Base-by-base conservation (phyloP, 2,329 filamentous ascomycete species). In the Cladosporium cucumerinum region DNA sequence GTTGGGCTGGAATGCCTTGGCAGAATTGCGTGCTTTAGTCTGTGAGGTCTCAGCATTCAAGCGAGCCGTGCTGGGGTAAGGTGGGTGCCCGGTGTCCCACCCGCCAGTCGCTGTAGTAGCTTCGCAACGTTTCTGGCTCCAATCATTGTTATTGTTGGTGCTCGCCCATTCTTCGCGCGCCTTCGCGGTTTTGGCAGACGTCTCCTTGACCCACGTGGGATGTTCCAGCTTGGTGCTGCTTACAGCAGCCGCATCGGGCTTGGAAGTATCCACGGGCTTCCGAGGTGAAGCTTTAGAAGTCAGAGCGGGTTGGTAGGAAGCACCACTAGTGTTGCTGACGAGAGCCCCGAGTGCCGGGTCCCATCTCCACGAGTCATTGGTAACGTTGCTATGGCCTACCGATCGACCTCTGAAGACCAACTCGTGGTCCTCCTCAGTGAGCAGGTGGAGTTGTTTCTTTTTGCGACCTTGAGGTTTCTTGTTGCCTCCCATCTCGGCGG, bases 11-110 rank as follows among this genome's bases (percentile, higher is more conserved):
- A 59, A 25, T 2, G 54, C 12, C 32, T 32, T 23, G 21, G 6
- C 10, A 2, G 23, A 12, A 12, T 5, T 32, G 28, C 30, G 51
- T 18, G 8, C 51, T 11, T 46, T 14, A 3, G n/a, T 16, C 3
- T 25, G 2, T 5, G 34, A 25, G 6, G n/a, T 5, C 5, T 23
- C 28, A 39, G n/a, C 21, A 4, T 55, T 28, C 1, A 26, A n/a
- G 14, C 25, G 55, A 43, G 23, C 6, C 16, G n/a, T 28, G n/a
- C 3, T 58, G 8, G 34, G 55, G 6, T 43, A 36, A 14, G 49
- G 60, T n/a, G 60, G 60, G 30, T 62, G 60, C 8, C 18, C 60
- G 7, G 60, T 43, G 25, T 54, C 60, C 60, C 60, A 62, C 18
- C 7, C 51, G 23, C 28, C 28, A 4, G 26, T 12, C 4, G 26